phyloP scores from a whole-genome alignment of 768 basidiomycete species.

The Termitomyces sp. region DNA sequence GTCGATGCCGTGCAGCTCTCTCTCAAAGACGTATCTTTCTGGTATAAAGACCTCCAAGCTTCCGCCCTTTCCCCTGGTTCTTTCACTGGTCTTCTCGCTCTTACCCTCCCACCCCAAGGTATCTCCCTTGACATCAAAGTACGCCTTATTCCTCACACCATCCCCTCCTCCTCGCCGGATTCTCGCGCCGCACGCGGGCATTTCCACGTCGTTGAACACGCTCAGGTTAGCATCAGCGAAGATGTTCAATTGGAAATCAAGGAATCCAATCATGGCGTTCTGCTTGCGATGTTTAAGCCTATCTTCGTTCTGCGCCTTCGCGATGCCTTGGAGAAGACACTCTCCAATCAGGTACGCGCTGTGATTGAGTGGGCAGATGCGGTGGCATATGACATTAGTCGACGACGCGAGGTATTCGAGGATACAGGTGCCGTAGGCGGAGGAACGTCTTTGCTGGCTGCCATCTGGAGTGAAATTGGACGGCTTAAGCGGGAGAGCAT shows the following conservation, averaged over 20 bases:
- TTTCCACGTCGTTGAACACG: conserved; percentile 58
- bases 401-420: conserved; percentile 58
- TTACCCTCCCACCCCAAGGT: conserved; percentile 63
- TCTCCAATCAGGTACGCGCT: conserved; percentile 52
- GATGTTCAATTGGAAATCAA: conserved; percentile 53
- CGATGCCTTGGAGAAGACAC: conserved; percentile 55
- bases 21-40: conserved; percentile 70
- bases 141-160: conserved; percentile 54
- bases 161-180: conserved; percentile 28
- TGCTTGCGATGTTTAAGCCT: conserved; percentile 62
- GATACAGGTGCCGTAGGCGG: conserved; percentile 57
- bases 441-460: conserved; percentile 46
- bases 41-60: conserved; percentile 61
- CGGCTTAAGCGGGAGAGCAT: conserved; percentile 39
- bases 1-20: conserved; percentile 62
- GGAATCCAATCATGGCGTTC: conserved; percentile 61
- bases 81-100: conserved; percentile 59
- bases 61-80: conserved; percentile 48
- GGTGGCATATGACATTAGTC: conserved; percentile 55
- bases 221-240: conserved; percentile 52
- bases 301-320: conserved; percentile 54
- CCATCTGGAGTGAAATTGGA: conserved; percentile 69
- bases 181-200: conserved; percentile 41
- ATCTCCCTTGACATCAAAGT: conserved; percentile 68
- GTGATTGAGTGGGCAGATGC: conserved; percentile 52